Percentiles rank a stretch among this genome's conserved stretches.
These are phyloP conservation scores for Capsaspora owczarzaki DNA, from an alignment of 78 protist species.

Conservation along the genomic window DNA sequence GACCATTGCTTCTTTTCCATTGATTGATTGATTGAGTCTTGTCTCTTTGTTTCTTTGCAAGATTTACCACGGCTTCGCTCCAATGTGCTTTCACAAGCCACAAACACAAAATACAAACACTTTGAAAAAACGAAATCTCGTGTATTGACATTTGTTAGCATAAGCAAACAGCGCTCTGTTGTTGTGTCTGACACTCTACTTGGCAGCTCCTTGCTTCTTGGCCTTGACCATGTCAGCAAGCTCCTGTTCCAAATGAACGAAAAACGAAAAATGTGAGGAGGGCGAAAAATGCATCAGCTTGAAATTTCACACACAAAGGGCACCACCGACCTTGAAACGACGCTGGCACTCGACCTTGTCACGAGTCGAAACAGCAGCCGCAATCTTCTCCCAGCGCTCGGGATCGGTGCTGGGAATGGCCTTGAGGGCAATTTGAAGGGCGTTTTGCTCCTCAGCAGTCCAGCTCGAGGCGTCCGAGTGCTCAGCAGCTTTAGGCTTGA, in stretches of 20 bases:
- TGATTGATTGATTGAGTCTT: too few species aligned
- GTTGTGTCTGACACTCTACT: too few species aligned
- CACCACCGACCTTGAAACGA: conserved; percentile 3
- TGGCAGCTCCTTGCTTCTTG: neutral
- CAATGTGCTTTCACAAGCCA: too few species aligned
- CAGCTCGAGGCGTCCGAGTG: neutral
- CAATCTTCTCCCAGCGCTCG: conserved; percentile 4
- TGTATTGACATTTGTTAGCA: too few species aligned
- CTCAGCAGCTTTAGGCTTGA: too few species aligned
- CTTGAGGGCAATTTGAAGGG: neutral
- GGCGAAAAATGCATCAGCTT: neutral
- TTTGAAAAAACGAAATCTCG: too few species aligned
- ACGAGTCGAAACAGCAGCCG: neutral
- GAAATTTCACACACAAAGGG: too few species aligned
- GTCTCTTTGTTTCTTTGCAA: too few species aligned
- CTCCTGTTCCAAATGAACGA: neutral
- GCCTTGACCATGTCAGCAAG: conserved; percentile 2
- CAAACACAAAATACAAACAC: too few species aligned
- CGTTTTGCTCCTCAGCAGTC: conserved; percentile 2
- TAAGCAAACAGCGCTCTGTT: too few species aligned
- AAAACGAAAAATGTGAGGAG: neutral
- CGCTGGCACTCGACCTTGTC: neutral
- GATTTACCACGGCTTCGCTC: too few species aligned
- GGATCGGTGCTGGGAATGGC: neutral
- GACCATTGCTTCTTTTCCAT: too few species aligned